Conservation (phyloP, 768 basidiomycete genomes). For the Trametes meyenii region DNA sequence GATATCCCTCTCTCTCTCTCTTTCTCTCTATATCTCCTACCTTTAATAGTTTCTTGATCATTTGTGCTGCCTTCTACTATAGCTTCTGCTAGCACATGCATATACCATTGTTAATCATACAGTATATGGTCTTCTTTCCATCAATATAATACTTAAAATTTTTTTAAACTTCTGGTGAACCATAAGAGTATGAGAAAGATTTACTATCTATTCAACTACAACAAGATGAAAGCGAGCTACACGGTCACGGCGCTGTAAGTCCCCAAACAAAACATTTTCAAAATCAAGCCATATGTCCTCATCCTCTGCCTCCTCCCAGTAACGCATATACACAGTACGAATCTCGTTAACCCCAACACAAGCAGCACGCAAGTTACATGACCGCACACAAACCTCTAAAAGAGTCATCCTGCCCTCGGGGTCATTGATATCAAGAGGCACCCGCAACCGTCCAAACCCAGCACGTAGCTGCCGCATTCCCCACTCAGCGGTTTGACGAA, state of each 20-base stretch:
- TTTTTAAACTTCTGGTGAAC: no score
- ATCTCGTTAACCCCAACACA: conserved; percentile 49
- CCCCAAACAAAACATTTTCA: conserved; percentile 41
- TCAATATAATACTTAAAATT: no score
- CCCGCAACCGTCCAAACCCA: conserved; percentile 46
- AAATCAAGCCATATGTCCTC: conserved; percentile 39
- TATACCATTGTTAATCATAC: no score
- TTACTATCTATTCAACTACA: neutral
- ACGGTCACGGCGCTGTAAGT: conserved; percentile 17
- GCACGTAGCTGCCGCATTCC: conserved; percentile 49
- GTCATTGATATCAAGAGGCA: conserved; percentile 44
- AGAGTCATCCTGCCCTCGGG: conserved; percentile 31
- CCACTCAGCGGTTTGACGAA: conserved; percentile 55
- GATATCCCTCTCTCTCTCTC: no score
- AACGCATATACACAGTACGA: conserved; percentile 41
- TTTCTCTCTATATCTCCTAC: no score
- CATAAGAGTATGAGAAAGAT: no score
- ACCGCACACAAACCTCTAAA: conserved; percentile 39
- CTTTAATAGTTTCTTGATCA: no score
- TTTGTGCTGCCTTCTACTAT: no score
- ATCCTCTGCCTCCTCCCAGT: conserved; percentile 37
- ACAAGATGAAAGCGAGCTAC: conserved; percentile 18
- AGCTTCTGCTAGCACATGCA: no score
- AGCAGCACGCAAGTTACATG: conserved; percentile 40
- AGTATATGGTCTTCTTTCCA: no score